Evolutionary conservation across 1,139 yeast genomes (phyloP), one percentile per base, ranked within the genome.

Genomic region (Blastobotrys proliferans): DNA sequence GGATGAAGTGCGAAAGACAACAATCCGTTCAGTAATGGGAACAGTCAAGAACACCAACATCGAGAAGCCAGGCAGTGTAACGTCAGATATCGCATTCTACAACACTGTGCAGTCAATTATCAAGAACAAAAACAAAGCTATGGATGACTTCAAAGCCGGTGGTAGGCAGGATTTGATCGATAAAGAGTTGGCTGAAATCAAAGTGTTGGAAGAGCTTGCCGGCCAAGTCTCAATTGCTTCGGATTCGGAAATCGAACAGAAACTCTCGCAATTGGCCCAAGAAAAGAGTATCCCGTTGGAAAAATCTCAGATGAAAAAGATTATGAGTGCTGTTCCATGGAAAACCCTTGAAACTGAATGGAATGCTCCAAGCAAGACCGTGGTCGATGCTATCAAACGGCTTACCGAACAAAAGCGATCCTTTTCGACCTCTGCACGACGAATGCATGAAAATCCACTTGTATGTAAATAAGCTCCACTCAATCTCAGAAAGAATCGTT

Each of bases 31-130:
- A 11, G 66, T 81, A 9, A 63, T 81, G 56, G 69, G 83, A 4
- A 74, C 72, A 14, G 72, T 79, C 49, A 80, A 81, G 61, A 80
- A 81, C 61, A 68, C 74, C 41, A 83, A 79, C 53, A 75, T 80
- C 42, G 78, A 74, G 34, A 68, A 71, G 40, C 58, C 65, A 9
- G 74, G 66, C 4, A 62, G 71, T 5, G 63, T 69, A 18, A 62
- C 68, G 28, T 72, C 73, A 40, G 83, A 79, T 52, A 72, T 72
- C 42, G 60, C 66, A 14, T 60, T 80, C 28, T 71, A 67, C 47
- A 77, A 76, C 41, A 57, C 76, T 11, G 66, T 76, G 44, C 56
- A 65, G 18, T 76, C 77, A 45, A 65, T 77, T 64, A 66, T 75
- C 43, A 68, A 72, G 33, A 81, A 79, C 52, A 70, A 86, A 50